These are phyloP conservation scores for Wickerhamomyces ciferrii DNA, from an alignment of 805 yeast species.

Conservation along the genomic window DNA sequence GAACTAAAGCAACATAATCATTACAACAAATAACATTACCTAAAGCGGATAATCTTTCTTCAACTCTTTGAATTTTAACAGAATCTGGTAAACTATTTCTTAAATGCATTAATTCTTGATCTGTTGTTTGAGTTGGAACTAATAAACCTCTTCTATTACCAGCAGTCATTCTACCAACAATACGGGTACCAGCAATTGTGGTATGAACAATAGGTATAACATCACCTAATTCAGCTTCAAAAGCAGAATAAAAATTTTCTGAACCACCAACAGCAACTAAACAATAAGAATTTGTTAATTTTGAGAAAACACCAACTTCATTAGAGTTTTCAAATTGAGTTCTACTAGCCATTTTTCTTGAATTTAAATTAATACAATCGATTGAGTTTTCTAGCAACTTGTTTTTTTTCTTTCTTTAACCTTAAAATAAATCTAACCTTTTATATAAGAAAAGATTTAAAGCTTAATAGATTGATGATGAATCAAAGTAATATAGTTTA, in stretches of 20 bases:
- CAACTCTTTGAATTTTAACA: slow-evolving; percentile 95
- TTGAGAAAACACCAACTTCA: slow-evolving; percentile 92
- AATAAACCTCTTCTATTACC: slow-evolving; percentile 96
- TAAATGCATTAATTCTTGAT: slow-evolving; percentile 95
- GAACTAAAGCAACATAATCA: slow-evolving; percentile 97
- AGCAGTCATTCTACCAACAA: slow-evolving; percentile 96
- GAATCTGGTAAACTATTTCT: slow-evolving; percentile 94
- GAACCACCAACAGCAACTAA: slow-evolving; percentile 97
- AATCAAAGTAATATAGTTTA: not conserved
- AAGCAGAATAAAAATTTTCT: slow-evolving; percentile 81
- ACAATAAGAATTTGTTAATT: slow-evolving; percentile 93
- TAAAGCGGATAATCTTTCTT: slow-evolving; percentile 92
- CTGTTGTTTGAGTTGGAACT: slow-evolving; percentile 97
- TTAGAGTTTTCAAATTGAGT: slow-evolving; percentile 81
- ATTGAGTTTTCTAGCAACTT: not conserved
- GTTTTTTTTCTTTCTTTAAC: too few relatives aligned
- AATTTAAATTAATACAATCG: not conserved
- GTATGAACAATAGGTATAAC: slow-evolving; percentile 95
- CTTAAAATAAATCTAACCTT: too few relatives aligned
- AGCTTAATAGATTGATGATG: too few relatives aligned
- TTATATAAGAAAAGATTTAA: not conserved
- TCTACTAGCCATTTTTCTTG: slow-evolving; percentile 53
- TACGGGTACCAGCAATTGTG: slow-evolving; percentile 97
- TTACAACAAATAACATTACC: slow-evolving; percentile 98
- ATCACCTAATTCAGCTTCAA: slow-evolving; percentile 96